phyloP scores from a whole-genome alignment of 2,329 filamentous ascomycete species.

The Pestalotiopsis sp. region DNA sequence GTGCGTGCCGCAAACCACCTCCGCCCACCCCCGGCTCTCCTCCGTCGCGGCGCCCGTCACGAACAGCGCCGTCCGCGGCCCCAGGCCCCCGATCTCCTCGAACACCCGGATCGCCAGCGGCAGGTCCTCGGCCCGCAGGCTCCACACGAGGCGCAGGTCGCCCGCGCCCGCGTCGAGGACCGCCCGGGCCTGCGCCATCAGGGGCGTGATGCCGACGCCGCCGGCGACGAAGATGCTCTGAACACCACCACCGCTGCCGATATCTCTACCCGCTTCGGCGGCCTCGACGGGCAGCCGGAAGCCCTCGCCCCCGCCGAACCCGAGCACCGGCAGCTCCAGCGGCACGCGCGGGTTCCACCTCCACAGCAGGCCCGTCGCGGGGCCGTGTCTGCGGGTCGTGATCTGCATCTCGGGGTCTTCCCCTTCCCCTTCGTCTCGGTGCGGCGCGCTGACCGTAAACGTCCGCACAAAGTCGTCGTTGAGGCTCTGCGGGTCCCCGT shows the following conservation, averaged over 20 bases:
- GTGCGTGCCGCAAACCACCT: background rate
- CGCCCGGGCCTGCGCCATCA: conserved; percentile 67
- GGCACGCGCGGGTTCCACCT: conserved; percentile 52
- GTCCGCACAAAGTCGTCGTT: conserved; percentile 87
- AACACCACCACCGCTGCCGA: background rate
- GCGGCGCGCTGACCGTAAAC: conserved; percentile 72
- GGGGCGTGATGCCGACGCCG: conserved; percentile 82
- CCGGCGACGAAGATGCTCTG: conserved; percentile 68
- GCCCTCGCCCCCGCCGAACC: conserved; percentile 67
- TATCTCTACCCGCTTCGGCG: too few relatives aligned
- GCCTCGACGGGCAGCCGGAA: conserved; percentile 38
- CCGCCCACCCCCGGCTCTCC: background rate
- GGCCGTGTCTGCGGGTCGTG: conserved; percentile 70
- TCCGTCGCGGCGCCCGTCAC: conserved; percentile 54
- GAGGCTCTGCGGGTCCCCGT: conserved; percentile 75
- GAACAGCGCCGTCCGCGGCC: conserved; percentile 59
- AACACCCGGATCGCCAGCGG: conserved; percentile 64
- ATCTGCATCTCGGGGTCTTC: conserved; percentile 64
- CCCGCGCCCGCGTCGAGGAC: conserved; percentile 41
- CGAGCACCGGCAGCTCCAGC: conserved; percentile 69
- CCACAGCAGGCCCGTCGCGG: conserved; percentile 69
- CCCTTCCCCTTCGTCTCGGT: conserved; percentile 29
- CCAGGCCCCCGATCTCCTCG: conserved; percentile 52
- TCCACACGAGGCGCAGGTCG: conserved; percentile 68
- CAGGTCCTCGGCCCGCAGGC: conserved; percentile 62